Evolutionary conservation across 768 basidiomycete species (phyloP), one percentile per base, ranked within the genome.

Genomic region (Pleurotus ostreatus): DNA sequence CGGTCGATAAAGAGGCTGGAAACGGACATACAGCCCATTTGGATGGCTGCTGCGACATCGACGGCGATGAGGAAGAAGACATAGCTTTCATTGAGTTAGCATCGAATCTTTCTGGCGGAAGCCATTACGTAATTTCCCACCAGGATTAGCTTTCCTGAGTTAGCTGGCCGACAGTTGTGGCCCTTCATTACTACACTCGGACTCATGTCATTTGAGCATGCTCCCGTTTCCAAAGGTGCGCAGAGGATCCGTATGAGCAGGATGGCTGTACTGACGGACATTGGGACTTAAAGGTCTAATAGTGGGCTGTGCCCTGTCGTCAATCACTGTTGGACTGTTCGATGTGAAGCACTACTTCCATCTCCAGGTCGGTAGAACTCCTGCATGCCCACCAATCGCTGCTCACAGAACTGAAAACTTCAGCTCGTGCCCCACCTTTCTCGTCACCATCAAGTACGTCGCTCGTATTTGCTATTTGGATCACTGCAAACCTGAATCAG

Each of bases 281-380:
- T 34, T 37, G 7, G 8, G 30, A 34, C 58, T 15, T 59, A 26
- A 61, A 95, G 93, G 87, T 26, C 72, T 94, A 57, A 94, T 96
- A 84, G 72, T 92, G 56, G 74, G 77, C 49, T 74, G 82, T 45
- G 92, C 84, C 26, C 57, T 90, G 45, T 79, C 83, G 2, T 91
- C 94, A n/a, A 75, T 94, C 55, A 65, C 83, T 5, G 85, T 79
- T 45, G 87, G 90, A 1, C 67, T 96, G 30, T 88, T 94, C 65
- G 93, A 94, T 63, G 73, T 92, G 61, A 96, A 95, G 68, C 87
- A 94, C 64, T 91, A 93, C 68, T 79, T 93, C 57, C 90, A 94
- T 68, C 75, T 97, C 2, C 94, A 90, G 74, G 88, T 85, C 60
- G 60, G 76, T 13, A 5, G 54, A 15, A 2, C n/a, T 30, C 30